Base-by-base conservation (phyloP, 2,329 filamentous ascomycete genomes). In the Fusarium staphyleae region DNA sequence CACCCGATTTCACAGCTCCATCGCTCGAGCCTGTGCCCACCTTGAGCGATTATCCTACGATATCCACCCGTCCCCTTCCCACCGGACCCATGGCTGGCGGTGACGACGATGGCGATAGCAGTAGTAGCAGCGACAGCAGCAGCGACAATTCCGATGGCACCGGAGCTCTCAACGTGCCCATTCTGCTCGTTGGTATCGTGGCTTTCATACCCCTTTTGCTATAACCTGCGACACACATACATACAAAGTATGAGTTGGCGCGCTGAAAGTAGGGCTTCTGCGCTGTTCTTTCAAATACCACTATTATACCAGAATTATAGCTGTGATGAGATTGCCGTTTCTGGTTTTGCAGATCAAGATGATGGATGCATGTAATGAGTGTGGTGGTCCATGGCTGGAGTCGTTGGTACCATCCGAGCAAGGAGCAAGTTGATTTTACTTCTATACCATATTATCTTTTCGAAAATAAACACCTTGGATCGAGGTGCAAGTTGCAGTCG, bases 131-230 rank as follows among this genome's bases (percentile, higher is more conserved):
- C n/a, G n/a, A n/a, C 22, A 48, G 46, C 26, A 47, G 33, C n/a
- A 33, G 34, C 18, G 24, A 36, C 39, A 40, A 48, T 12, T 26
- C 28, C 15, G 24, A 18, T 13, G 45, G 37, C 33, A 50, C 63
- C 40, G 68, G 66, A 11, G 44, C 37, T 8, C 35, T 57, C 42
- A 47, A 47, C 15, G 33, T 61, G 16, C 67, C 68, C 5, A 62
- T 37, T 39, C 37, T 62, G 14, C 28, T 71, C 18, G 46, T 61
- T 15, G 66, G 65, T 11, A 48, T 68, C 9, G 11, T 70, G 11
- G 68, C 52, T 7, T 36, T 69, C 3, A 22, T 65, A 22, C 68
- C 68, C 41, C 53, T 71, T 16, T 10, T 69, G 34, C 55, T 70
- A n/a, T 71, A 55, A 62, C 16, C 11, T 28, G 15, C 3, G 13